Evolutionary conservation across 140 eudicot genomes (phyloP).

Genomic region (Cichorium intybus): DNA sequence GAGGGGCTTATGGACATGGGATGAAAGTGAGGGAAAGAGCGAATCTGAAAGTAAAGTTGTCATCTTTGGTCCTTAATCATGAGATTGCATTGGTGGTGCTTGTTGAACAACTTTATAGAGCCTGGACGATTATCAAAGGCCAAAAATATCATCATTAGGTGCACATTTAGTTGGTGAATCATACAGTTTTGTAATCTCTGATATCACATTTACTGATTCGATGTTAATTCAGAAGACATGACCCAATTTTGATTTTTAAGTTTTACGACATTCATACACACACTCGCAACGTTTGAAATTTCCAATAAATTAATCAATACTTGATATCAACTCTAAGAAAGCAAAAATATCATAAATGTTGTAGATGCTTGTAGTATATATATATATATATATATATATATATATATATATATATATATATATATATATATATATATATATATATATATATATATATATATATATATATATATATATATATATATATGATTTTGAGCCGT

Average conservation of each 20-base stretch:
- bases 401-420: no score
- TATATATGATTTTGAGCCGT: no score
- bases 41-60: slow-evolving; percentile 52
- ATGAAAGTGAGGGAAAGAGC: slow-evolving; percentile 66
- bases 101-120: slow-evolving; percentile 76
- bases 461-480: no score
- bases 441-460: no score
- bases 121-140: slow-evolving; percentile 93
- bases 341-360: no score
- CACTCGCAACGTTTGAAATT: background rate
- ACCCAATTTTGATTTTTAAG: background rate
- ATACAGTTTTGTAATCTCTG: background rate
- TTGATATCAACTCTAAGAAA: background rate
- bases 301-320: no score
- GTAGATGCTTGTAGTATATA: no score
- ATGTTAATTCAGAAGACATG: no score
- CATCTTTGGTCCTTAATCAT: slow-evolving; percentile 79
- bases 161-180: slow-evolving; percentile 3
- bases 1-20: slow-evolving; percentile 95
- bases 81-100: slow-evolving; percentile 80
- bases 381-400: no score
- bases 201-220: background rate
- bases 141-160: slow-evolving; percentile 84
- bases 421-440: no score
- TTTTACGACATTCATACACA: background rate